These are phyloP conservation scores for Suillus cothurnatus DNA, from an alignment of 768 basidiomycete species.

Conservation along the genomic window DNA sequence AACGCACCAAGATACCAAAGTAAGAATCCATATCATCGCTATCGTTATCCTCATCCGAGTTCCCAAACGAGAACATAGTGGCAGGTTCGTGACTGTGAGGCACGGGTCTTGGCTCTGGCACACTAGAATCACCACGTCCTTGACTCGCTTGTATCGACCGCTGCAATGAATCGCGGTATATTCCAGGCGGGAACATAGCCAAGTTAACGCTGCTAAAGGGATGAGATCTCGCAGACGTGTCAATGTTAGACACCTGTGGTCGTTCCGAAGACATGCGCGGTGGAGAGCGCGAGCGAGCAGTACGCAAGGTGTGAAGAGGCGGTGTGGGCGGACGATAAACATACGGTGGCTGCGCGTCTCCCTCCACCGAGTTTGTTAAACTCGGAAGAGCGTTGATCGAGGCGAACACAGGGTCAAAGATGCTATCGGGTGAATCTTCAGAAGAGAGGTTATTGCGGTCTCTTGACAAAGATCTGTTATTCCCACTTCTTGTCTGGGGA, in stretches of 20 bases:
- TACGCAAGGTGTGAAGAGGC: constrained; percentile 1
- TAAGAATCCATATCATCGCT: constrained; percentile 7
- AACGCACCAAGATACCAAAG: neutral
- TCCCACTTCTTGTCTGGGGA: neutral
- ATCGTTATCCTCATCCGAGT: constrained; percentile 8
- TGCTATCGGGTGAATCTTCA: neutral
- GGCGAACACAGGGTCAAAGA: neutral
- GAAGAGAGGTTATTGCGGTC: neutral
- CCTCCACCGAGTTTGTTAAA: neutral
- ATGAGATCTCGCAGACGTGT: constrained; percentile 19
- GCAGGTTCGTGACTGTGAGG: neutral
- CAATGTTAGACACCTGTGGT: neutral
- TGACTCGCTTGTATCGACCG: constrained; percentile 19
- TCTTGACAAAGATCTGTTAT: constrained; percentile 1
- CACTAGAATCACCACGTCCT: constrained; percentile 10
- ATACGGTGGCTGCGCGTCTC: neutral
- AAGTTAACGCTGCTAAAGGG: constrained; percentile 34
- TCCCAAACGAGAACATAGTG: neutral
- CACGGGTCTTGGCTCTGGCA: neutral
- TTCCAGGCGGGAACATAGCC: constrained; percentile 32
- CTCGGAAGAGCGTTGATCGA: neutral
- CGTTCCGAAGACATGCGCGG: neutral
- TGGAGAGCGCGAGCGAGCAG: constrained; percentile 2
- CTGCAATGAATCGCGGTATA: constrained; percentile 35
- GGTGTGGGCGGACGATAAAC: neutral